Evolutionary conservation across 2,329 filamentous ascomycete species (phyloP), one percentile per base, ranked within the genome.

Genomic region (Pestalotiopsis sp.): DNA sequence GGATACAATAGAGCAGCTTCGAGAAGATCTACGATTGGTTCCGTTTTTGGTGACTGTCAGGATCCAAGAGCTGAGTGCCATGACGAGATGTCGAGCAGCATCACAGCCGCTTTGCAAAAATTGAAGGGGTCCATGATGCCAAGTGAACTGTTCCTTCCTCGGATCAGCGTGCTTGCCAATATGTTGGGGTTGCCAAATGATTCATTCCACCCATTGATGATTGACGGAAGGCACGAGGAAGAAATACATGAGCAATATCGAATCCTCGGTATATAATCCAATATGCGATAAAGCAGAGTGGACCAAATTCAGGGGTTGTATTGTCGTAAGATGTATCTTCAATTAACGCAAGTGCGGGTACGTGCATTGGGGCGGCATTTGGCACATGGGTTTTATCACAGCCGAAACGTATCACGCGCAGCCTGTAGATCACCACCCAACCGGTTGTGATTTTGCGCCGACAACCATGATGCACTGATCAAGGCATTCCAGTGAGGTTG

Each of bases 311-410:
- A 52, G 45, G 45, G 45, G 45, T 52, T 9, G 45, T 9, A 9
- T 52, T 52, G 45, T n/a, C 45, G 59, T 14, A 59, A 23, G 17
- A 25, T 36, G 27, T 62, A 36, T 62, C 14, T 36, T 62, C 59
- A 62, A 62, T 62, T 39, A 36, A 62, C 59, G 31, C 59, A 66
- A 45, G 20, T 59, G 64, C 64, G 52, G 64, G 64, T 66, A 23
- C 36, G 64, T 60, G 64, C 64, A 66, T 59, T 66, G 64, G 49
- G 49, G 27, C 64, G 64, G 45, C 45, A 52, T 56, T 39, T 66
- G 52, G 58, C 64, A 66, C 64, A 36, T 41, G 52, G 14, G 9
- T 59, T 23, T 36, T n/a, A 39, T 64, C 39, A 39, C n/a, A n/a
- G 36, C 41, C 63, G 12, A 56, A 58, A 38, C 49, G 36, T 36